These are phyloP conservation scores for Sporothrix humicola DNA, from an alignment of 2,329 filamentous ascomycete species.

Conservation along the genomic window DNA sequence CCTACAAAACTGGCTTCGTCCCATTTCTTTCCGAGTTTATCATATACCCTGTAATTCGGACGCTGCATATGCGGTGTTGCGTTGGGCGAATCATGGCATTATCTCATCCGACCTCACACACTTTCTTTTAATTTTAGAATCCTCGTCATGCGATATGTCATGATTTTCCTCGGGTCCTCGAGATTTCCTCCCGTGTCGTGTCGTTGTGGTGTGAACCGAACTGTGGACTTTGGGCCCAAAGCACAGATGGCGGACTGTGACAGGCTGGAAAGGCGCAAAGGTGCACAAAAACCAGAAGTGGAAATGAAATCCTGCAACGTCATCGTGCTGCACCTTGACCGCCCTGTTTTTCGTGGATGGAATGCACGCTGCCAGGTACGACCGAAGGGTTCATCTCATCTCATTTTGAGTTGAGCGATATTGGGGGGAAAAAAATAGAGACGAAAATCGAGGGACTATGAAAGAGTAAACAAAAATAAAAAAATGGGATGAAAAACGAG, in stretches of 20 bases:
- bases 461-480: too few species aligned
- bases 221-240: background rate
- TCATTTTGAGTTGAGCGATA: too few species aligned
- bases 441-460: too few species aligned
- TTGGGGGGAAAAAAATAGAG: too few species aligned
- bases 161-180: background rate
- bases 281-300: background rate
- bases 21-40: background rate
- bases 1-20: too few species aligned
- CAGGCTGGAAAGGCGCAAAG: background rate
- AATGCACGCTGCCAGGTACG: background rate
- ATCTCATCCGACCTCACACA: too few species aligned
- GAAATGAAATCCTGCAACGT: slow-evolving; percentile 1
- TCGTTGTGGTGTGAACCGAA: background rate
- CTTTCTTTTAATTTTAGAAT: background rate
- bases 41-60: background rate
- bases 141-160: background rate
- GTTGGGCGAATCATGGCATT: slow-evolving; percentile 9
- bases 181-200: background rate
- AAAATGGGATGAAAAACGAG: too few species aligned
- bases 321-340: background rate
- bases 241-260: background rate
- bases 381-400: background rate
- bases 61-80: background rate
- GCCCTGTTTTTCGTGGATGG: background rate